phyloP scores from a whole-genome alignment of 2,329 filamentous ascomycete species.

The Didymella keratinophila region DNA sequence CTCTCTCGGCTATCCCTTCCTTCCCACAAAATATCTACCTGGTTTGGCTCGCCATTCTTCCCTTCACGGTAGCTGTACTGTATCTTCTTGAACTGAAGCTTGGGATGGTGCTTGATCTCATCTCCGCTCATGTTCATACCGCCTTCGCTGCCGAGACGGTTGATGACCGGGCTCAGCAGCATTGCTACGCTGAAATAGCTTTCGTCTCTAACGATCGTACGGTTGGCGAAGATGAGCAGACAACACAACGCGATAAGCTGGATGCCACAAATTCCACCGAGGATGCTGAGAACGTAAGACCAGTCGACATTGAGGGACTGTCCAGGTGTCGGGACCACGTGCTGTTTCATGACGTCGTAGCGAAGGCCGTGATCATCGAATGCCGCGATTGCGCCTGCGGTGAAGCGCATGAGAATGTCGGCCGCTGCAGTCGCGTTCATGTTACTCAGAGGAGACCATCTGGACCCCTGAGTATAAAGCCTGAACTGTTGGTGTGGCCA shows the following conservation, averaged over 20 bases:
- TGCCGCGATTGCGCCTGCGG: slow-evolving; percentile 39
- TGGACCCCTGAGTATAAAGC: slow-evolving; percentile 30
- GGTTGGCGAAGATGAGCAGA: slow-evolving; percentile 38
- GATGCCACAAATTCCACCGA: slow-evolving; percentile 35
- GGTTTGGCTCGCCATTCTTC: slow-evolving; percentile 34
- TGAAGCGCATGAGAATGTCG: slow-evolving; percentile 34
- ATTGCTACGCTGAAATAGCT: slow-evolving; percentile 39
- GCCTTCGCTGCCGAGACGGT: slow-evolving; percentile 31
- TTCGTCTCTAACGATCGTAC: slow-evolving; percentile 39
- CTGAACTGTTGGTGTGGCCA: slow-evolving; percentile 29
- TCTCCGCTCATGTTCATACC: slow-evolving; percentile 39
- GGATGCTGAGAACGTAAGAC: slow-evolving; percentile 32
- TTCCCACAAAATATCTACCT: slow-evolving; percentile 39
- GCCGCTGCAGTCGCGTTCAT: too few species aligned
- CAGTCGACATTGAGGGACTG: slow-evolving; percentile 39
- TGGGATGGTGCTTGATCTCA: slow-evolving; percentile 40
- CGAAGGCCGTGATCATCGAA: slow-evolving; percentile 40
- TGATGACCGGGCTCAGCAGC: slow-evolving; percentile 38
- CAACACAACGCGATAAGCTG: slow-evolving; percentile 34
- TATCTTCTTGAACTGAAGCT: slow-evolving; percentile 37
- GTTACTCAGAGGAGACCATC: slow-evolving; percentile 31
- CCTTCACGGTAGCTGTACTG: slow-evolving; percentile 40
- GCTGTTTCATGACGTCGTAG: slow-evolving; percentile 29
- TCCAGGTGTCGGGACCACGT: slow-evolving; percentile 30
- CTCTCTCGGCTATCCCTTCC: slow-evolving; percentile 31